phyloP scores from a whole-genome alignment of 306 rosid genomes.

The Fagus sylvatica region DNA sequence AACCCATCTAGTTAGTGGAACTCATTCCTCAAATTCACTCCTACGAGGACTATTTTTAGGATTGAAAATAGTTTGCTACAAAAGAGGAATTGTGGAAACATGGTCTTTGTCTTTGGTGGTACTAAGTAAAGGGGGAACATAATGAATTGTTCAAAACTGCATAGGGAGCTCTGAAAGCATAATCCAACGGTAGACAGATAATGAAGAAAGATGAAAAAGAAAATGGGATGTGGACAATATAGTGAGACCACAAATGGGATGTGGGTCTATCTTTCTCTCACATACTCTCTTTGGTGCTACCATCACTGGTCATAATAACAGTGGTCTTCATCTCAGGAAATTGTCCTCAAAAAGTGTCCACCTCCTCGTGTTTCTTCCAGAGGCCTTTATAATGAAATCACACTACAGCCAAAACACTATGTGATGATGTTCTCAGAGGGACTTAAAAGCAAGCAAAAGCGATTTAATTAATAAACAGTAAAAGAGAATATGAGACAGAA shows the following conservation, averaged over 20 bases:
- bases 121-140: slow-evolving; percentile 38
- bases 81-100: slow-evolving; percentile 29
- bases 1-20: slow-evolving; percentile 31
- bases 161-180: slow-evolving; percentile 36
- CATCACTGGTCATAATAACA: slow-evolving; percentile 30
- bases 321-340: slow-evolving; percentile 28
- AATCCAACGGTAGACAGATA: slow-evolving; percentile 37
- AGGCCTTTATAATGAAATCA: slow-evolving; percentile 27
- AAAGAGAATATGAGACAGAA: slow-evolving; percentile 18
- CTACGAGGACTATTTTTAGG: slow-evolving; percentile 27
- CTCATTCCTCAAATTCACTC: slow-evolving; percentile 25
- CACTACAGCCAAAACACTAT: neutral
- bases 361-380: slow-evolving; percentile 38
- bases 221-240: slow-evolving; percentile 39
- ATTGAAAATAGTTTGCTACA: slow-evolving; percentile 17
- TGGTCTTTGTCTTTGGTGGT: slow-evolving; percentile 24
- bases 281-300: slow-evolving; percentile 29
- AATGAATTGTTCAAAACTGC: slow-evolving; percentile 31
- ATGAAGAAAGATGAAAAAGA: slow-evolving; percentile 33
- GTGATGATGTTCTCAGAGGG: slow-evolving; percentile 19
- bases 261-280: slow-evolving; percentile 35
- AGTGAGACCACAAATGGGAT: slow-evolving; percentile 40
- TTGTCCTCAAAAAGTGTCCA: slow-evolving; percentile 30
- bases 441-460: slow-evolving; percentile 23
- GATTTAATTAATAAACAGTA: neutral